Evolutionary conservation across 2,329 filamentous ascomycete species (phyloP).

Genomic region (Penicillium hesseltinei): DNA sequence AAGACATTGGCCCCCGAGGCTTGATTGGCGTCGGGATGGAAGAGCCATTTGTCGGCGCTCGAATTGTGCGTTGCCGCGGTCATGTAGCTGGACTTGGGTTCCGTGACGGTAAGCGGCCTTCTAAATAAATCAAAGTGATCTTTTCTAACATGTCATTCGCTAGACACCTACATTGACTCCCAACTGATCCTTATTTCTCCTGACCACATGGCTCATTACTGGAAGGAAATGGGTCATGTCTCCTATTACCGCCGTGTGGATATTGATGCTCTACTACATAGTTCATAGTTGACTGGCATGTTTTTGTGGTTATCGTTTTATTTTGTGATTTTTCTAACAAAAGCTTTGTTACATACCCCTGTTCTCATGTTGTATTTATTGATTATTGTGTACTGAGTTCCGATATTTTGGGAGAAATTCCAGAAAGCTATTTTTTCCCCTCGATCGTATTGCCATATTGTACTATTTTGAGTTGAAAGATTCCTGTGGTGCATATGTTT

Average conservation of each 20-base stretch:
- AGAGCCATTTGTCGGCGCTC: conserved; percentile 67
- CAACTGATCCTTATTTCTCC: conserved; percentile 76
- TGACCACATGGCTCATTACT: conserved; percentile 78
- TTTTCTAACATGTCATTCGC: conserved; percentile 12
- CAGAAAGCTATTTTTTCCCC: not conserved
- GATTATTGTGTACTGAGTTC: not conserved
- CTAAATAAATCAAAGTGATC: too few relatives aligned
- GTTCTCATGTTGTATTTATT: not conserved
- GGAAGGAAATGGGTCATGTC: conserved; percentile 58
- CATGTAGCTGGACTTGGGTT: conserved; percentile 78
- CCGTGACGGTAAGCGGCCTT: conserved; percentile 58
- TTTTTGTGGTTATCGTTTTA: not conserved
- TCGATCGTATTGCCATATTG: not conserved
- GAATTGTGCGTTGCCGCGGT: conserved; percentile 70
- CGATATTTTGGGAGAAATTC: not conserved
- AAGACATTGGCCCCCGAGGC: conserved; percentile 69
- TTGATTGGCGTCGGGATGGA: conserved; percentile 64
- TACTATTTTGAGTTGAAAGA: not conserved
- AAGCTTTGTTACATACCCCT: conserved; percentile 6
- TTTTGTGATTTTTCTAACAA: not conserved
- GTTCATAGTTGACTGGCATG: conserved; percentile 13
- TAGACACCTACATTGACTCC: conserved; percentile 62
- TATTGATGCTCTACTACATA: conserved; percentile 39
- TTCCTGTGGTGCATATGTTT: not conserved
- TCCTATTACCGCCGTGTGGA: conserved; percentile 47